Conservation (phyloP, 148 eudicot species). For the Camellia lanceoleosa region DNA sequence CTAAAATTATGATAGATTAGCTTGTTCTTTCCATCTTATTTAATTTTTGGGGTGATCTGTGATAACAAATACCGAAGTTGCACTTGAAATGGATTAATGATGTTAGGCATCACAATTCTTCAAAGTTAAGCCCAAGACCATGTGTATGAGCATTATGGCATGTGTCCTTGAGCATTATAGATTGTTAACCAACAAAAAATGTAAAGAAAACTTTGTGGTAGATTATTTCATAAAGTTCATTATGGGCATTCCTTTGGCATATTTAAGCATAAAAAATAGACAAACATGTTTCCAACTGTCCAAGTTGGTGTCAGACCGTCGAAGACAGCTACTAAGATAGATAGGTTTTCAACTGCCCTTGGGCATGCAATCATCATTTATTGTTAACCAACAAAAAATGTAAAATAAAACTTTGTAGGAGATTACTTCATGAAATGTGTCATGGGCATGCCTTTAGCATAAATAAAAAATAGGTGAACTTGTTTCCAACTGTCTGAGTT, state of each 20-base stretch:
- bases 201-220: not conserved
- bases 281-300: not conserved
- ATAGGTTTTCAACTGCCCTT: not conserved
- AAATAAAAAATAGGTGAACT: not conserved
- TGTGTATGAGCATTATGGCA: not conserved
- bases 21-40: conserved; percentile 1
- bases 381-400: not conserved
- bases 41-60: not conserved
- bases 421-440: not conserved
- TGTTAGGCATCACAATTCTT: not conserved
- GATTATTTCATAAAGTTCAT: not conserved
- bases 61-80: not conserved
- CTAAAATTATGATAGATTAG: not conserved
- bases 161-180: not conserved
- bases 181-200: not conserved
- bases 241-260: not conserved
- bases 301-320: not conserved
- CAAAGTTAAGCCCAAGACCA: not conserved
- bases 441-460: not conserved
- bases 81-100: not conserved
- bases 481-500: no score
- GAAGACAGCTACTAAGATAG: no score
- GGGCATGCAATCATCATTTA: not conserved
- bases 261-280: not conserved
- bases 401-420: not conserved